These are phyloP conservation scores for Penicillium sp. DNA, from an alignment of 2,329 filamentous ascomycete species.

Conservation along the genomic window DNA sequence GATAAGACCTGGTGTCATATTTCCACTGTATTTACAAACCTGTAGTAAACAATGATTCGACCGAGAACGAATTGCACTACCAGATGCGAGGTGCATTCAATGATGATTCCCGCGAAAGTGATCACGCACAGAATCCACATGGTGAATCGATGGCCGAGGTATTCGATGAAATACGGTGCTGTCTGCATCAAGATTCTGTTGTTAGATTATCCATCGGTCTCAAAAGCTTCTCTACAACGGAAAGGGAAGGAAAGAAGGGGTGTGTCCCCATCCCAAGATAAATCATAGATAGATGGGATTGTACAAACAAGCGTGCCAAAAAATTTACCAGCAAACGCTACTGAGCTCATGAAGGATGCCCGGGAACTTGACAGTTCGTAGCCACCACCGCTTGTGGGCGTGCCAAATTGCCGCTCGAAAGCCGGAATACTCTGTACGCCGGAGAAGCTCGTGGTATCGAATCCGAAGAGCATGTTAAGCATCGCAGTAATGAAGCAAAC, in stretches of 20 bases:
- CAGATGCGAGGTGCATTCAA: background rate
- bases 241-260: background rate
- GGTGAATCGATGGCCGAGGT: background rate
- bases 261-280: background rate
- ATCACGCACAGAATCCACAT: background rate
- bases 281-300: background rate
- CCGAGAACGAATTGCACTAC: background rate
- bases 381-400: background rate
- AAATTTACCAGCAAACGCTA: background rate
- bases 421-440: background rate
- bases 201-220: background rate
- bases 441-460: background rate
- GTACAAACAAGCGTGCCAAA: background rate
- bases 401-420: background rate
- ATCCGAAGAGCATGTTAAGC: background rate
- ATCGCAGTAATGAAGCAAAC: background rate
- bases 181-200: background rate
- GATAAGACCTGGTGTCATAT: background rate
- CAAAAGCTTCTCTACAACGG: background rate
- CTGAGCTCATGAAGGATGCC: background rate
- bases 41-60: background rate
- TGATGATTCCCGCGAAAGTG: background rate
- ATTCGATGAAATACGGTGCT: background rate
- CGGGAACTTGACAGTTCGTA: background rate
- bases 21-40: background rate